These are phyloP conservation scores for Oenanthe javanica DNA, from an alignment of 140 eudicot species.

Conservation along the genomic window DNA sequence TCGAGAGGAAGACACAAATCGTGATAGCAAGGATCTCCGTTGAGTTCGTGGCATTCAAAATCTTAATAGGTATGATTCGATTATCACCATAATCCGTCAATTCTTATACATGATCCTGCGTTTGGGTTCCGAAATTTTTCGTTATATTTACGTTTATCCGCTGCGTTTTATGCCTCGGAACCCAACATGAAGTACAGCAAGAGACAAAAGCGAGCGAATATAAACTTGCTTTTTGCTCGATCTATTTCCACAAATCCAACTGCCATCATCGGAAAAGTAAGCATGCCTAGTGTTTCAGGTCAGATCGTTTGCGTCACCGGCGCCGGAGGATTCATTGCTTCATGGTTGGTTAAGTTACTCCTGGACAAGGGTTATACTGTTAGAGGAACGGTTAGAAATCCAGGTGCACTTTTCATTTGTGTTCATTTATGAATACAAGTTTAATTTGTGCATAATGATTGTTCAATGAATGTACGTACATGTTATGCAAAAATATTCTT, in stretches of 20 bases:
- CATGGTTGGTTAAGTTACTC: slow-evolving; percentile 92
- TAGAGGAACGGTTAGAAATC: slow-evolving; percentile 89
- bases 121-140: too few relatives aligned
- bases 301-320: slow-evolving; percentile 93
- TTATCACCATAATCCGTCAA: too few relatives aligned
- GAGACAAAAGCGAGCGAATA: too few relatives aligned
- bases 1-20: too few relatives aligned
- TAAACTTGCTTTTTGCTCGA: not conserved
- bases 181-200: too few relatives aligned
- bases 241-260: not conserved
- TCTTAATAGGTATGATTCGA: too few relatives aligned
- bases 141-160: too few relatives aligned
- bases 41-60: too few relatives aligned
- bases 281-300: slow-evolving; percentile 51
- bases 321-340: slow-evolving; percentile 97
- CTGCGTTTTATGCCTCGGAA: too few relatives aligned
- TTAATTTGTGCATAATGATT: not conserved
- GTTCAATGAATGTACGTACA: not conserved
- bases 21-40: too few relatives aligned
- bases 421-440: too few relatives aligned
- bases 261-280: slow-evolving; percentile 7
- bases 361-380: slow-evolving; percentile 81
- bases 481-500: not conserved
- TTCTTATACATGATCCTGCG: too few relatives aligned
- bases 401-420: slow-evolving; percentile 33